Base-by-base conservation (phyloP, 805 yeast genomes). In the Metschnikowia aberdeeniae region DNA sequence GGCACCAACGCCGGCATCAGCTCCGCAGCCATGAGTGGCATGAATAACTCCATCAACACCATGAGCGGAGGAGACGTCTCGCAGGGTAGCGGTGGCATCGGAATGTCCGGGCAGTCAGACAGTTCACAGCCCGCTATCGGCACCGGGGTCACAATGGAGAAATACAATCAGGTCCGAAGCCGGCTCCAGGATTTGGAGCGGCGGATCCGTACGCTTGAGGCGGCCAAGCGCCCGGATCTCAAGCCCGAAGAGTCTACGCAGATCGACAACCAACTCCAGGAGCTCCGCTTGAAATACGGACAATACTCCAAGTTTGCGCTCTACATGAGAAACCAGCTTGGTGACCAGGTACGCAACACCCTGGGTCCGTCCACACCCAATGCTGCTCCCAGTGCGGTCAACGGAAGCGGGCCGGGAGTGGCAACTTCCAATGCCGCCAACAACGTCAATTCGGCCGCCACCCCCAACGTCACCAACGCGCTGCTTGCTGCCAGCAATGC, bases 241-340 rank as follows among this genome's bases (percentile, higher is more conserved):
- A 61, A 77, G 4, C 72, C 76, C 1, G 80, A 74, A 6, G 76
- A 73, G 42, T 46, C 72, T 32, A 61, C 70, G 4, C 67, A 67
- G 34, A 63, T 75, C n/a, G 68, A 69, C 11, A 72, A 70, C 42
- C 81, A 80, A 55, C 77, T 80, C 49, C 63, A 66, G 14, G 75
- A 76, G 32, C 57, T 77, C 51, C 74, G 67, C 46, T 64, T 62
- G 30, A 73, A 77, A 44, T 72, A 72, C 50, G 71, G 73, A 19
- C 75, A 75, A 38, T 79, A 75, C 53, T 77, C 75, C 47, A 72
- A 72, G 45, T 72, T 75, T 40, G 82, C 82, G 1, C 58, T 68
- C 28, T 74, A 71, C 51, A 64, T 78, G 68, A 64, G 68, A 35
- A 64, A 68, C 42, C 73, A 70, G 53, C 60, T 73, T 42, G 56